Evolutionary conservation across 768 basidiomycete genomes (phyloP), one percentile per base, ranked within the genome.

Genomic region (Exidia glandulosa): DNA sequence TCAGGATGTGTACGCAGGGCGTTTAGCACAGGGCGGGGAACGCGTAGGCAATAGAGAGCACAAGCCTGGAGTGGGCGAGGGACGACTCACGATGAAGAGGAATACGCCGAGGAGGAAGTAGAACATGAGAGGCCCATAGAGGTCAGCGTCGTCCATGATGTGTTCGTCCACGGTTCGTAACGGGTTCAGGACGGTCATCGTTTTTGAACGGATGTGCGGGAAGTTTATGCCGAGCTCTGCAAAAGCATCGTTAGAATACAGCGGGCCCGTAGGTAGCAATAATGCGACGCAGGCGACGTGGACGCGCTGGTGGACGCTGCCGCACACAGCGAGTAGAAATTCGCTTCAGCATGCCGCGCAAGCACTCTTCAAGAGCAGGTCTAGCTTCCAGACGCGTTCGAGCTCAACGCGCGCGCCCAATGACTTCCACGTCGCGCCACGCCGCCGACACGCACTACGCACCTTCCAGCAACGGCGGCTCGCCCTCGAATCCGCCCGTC

Each of bases 81-180:
- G 29, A 41, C 55, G 16, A 83, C 93, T 68, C 60, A 97, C 96
- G 63, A 98, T 82, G 56, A 99, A 82, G 2, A 99, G 80, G 68
- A 89, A 92, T 45, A 89, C 87, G 13, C 87, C 96, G 71, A 98
- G 98, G 66, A 90, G 90, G 71, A 98, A 91, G 69, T 87, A 87
- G 75, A 97, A 97, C 4, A 97, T 82, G 52, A 97, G 82, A 9
- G 96, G 96, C 0, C 96, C 96, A 9, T 95, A 94, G 32, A 99
- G 80, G 74, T 99, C 96, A 25, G 95, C 94, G 66, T 99, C 96
- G 72, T 99, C 96, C 96, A 99, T 99, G 61, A 99, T 98, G 60
- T 81, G 87, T 63, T 88, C 90, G 62, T 96, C 87, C 32, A 94
- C 82, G 56, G 77, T 78, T 60, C 83, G 80, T 25, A 98, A 75